Conservation (phyloP, 2,329 filamentous ascomycete species). For the Fusarium tuaranense region DNA sequence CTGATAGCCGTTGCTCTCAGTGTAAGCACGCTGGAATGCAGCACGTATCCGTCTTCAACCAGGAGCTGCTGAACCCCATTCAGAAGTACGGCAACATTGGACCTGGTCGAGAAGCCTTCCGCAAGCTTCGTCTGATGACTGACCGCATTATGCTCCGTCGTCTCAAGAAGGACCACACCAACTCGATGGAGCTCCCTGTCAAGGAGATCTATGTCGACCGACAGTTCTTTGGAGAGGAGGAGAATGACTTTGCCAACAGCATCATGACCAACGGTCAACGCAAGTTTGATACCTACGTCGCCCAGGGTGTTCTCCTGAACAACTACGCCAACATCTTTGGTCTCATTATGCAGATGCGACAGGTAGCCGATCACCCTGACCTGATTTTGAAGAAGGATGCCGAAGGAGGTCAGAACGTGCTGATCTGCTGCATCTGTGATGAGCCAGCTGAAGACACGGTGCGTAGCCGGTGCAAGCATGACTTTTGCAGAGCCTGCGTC, state of each 20-base stretch:
- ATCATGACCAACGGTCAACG: slow-evolving; percentile 94
- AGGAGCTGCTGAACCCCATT: slow-evolving; percentile 91
- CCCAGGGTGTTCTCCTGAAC: slow-evolving; percentile 92
- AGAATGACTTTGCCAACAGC: slow-evolving; percentile 93
- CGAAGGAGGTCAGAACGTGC: slow-evolving; percentile 87
- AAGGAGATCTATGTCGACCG: slow-evolving; percentile 94
- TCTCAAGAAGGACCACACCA: slow-evolving; percentile 91
- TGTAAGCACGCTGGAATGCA: slow-evolving; percentile 65
- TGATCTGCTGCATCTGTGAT: slow-evolving; percentile 95
- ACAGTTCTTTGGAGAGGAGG: slow-evolving; percentile 96
- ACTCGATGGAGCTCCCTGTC: slow-evolving; percentile 95
- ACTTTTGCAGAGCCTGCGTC: slow-evolving; percentile 64
- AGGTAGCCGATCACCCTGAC: slow-evolving; percentile 96
- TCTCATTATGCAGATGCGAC: slow-evolving; percentile 99
- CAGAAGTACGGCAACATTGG: slow-evolving; percentile 70
- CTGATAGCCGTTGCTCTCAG: slow-evolving; percentile 74
- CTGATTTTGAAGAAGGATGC: slow-evolving; percentile 89
- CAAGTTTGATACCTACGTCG: slow-evolving; percentile 95
- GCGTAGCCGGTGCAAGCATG: slow-evolving; percentile 90
- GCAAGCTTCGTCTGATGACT: slow-evolving; percentile 88
- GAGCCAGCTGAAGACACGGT: slow-evolving; percentile 96
- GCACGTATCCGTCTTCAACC: slow-evolving; percentile 80
- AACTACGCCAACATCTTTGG: slow-evolving; percentile 99
- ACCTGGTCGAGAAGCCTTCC: slow-evolving; percentile 76
- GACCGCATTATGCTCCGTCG: slow-evolving; percentile 96